Evolutionary conservation across 352 stramenopile species (phyloP), one percentile per base, ranked within the genome.

Genomic region (Phytopythium helicoides): DNA sequence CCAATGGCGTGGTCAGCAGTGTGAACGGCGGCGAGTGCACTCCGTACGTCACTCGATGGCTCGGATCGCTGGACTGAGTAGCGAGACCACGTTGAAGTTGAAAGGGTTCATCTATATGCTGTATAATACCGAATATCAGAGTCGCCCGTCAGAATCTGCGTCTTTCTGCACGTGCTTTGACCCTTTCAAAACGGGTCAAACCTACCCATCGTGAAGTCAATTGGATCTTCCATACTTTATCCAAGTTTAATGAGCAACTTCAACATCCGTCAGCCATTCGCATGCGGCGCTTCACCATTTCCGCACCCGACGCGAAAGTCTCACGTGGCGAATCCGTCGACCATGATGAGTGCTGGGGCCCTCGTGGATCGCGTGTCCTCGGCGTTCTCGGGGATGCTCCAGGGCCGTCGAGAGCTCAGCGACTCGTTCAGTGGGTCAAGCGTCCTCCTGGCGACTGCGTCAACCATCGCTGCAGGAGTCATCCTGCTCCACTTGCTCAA

Each of bases 11-110:
- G 6, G 25, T 38, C 3, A 37, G 25, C n/a, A 50, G 44, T 6
- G 44, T 31, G 23, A 38, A 31, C 44, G 44, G 46, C 46, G n/a
- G 46, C 46, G 41, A 47, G 16, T 28, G 40, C 10, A 33, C 39
- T 15, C 28, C 46, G 28, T 52, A 39, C 19, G 46, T 52, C 28
- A 12, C 33, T 3, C 46, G 21, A 4, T 52, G 46, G 46, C 46
- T 52, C 18, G 46, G 18, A 18, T 26, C 34, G 44, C 34, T 21
- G 16, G 44, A 50, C n/a, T 22, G 14, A 16, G 28, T 33, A 33
- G 28, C 9, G 28, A 33, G 28, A 33, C 5, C 28, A 10, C 5
- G 28, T 33, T 33, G 28, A 33, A 33, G 28, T 33, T 33, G 28
- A 33, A 33, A 33, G 28, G 28, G 28, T 33, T 33, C 9, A 33